Base-by-base conservation (phyloP, 352 stramenopile genomes). In the Hyaloperonospora brassicae region DNA sequence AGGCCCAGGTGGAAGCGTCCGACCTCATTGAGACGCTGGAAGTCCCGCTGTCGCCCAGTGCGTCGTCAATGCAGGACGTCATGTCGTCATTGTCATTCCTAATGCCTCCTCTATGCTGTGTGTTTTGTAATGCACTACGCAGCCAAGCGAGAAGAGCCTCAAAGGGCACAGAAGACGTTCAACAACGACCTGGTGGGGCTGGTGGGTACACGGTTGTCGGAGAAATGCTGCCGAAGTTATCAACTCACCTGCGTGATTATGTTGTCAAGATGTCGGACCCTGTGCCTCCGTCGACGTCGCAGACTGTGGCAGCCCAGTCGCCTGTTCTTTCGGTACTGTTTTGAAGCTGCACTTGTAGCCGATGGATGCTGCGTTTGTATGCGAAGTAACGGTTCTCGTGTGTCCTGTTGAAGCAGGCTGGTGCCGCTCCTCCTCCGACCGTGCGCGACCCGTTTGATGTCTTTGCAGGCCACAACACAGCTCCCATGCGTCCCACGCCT, bases 161-260 rank as follows among this genome's bases (percentile, higher is more conserved):
- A 58, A 14, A 52, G 63, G 14, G 55, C 60, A 0, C 57, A 77
- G 23, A 89, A 92, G 49, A 66, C 69, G 7, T 89, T 89, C 50
- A 89, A 92, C 27, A 73, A 92, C 51, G 82, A 92, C 53, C 68
- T 92, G 34, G 79, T 92, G 43, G 82, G 82, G 1, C 67, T 92
- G 56, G 81, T 92, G 55, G 60, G 67, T 66, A 2, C 17, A 17
- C 11, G 30, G 42, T 23, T 35, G 14, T 25, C n/a, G 14, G 27
- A 50, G 39, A 27, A 11, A 1, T 17, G 38, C 13, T 27, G 25
- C 9, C 7, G 13, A 25, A 14, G 10, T 12, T 5, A 24, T 23
- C 23, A 24, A 44, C 39, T 22, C 23, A n/a, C 22, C n/a, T 24
- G 14, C 7, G 14, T 23, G 39, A 11, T 44, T 44, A 14, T 44